Conservation (phyloP, 2,329 filamentous ascomycete species). For the Fusarium burgessii region DNA sequence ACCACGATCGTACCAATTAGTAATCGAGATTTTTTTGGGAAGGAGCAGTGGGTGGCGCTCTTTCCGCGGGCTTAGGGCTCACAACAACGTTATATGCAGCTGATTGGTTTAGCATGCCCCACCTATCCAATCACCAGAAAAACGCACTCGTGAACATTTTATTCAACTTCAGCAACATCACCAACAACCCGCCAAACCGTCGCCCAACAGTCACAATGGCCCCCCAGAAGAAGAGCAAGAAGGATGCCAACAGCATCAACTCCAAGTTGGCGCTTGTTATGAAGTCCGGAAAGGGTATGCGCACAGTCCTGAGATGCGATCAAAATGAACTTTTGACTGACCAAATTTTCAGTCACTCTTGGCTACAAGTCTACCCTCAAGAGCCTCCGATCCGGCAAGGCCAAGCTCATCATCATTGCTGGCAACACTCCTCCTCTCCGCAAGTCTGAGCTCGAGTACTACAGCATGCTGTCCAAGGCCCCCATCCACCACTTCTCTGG, state of each 20-base stretch:
- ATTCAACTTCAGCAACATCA: conserved; percentile 45
- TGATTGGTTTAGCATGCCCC: no score
- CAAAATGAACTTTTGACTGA: conserved; percentile 18
- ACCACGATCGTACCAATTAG: no score
- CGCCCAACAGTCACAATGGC: conserved; percentile 69
- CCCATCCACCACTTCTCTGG: conserved; percentile 97
- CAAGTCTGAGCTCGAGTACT: conserved; percentile 98
- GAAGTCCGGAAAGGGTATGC: conserved; percentile 80
- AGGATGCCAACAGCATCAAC: conserved; percentile 80
- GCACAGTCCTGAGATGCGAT: not conserved
- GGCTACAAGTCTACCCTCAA: conserved; percentile 71
- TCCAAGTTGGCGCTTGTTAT: conserved; percentile 72
- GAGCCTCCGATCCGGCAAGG: conserved; percentile 93
- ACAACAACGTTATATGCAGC: no score
- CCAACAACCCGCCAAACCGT: conserved; percentile 50
- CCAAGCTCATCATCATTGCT: conserved; percentile 94
- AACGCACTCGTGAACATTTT: not conserved
- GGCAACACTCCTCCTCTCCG: conserved; percentile 98
- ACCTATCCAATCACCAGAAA: no score
- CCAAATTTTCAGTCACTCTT: conserved; percentile 52
- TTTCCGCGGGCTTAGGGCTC: no score
- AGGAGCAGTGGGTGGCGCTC: no score
- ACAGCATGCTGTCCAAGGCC: conserved; percentile 92
- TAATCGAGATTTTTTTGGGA: no score
- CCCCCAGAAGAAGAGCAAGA: conserved; percentile 83